These are phyloP conservation scores for Pestalotiopsis sp. DNA, from an alignment of 2,329 filamentous ascomycete species.

Conservation along the genomic window DNA sequence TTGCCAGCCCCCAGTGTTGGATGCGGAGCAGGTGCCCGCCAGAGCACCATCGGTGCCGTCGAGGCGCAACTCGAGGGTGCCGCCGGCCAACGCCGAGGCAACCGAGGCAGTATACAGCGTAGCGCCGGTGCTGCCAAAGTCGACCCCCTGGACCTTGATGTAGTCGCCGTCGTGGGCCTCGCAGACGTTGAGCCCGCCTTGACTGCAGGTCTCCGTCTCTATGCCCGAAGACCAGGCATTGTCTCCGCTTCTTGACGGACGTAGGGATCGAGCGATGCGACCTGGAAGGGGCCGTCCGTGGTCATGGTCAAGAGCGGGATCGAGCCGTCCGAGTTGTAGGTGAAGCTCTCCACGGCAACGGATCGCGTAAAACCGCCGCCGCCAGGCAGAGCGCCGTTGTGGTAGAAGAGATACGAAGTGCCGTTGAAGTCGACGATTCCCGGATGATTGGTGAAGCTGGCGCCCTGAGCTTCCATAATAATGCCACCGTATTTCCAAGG, in stretches of 20 bases:
- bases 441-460: conserved; percentile 30
- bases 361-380: conserved; percentile 28
- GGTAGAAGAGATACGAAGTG: conserved; percentile 32
- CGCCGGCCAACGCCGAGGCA: conserved; percentile 23
- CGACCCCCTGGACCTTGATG: conserved; percentile 32
- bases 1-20: conserved; percentile 28
- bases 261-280: conserved; percentile 27
- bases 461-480: conserved; percentile 28
- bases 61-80: conserved; percentile 28
- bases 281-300: conserved; percentile 25
- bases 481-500: conserved; percentile 32
- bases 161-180: conserved; percentile 30
- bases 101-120: conserved; percentile 25
- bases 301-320: conserved; percentile 30
- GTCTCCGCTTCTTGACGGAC: conserved; percentile 28
- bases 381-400: conserved; percentile 30
- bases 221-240: conserved; percentile 29
- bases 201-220: conserved; percentile 22
- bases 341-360: conserved; percentile 27
- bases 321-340: conserved; percentile 26
- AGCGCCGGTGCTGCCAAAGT: conserved; percentile 26
- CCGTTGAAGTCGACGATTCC: conserved; percentile 29
- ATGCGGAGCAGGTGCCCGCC: conserved; percentile 25
- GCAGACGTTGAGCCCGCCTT: conserved; percentile 26
- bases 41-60: conserved; percentile 24